Evolutionary conservation across 2,329 filamentous ascomycete genomes (phyloP).

Genomic region (Fusarium bactridioides): DNA sequence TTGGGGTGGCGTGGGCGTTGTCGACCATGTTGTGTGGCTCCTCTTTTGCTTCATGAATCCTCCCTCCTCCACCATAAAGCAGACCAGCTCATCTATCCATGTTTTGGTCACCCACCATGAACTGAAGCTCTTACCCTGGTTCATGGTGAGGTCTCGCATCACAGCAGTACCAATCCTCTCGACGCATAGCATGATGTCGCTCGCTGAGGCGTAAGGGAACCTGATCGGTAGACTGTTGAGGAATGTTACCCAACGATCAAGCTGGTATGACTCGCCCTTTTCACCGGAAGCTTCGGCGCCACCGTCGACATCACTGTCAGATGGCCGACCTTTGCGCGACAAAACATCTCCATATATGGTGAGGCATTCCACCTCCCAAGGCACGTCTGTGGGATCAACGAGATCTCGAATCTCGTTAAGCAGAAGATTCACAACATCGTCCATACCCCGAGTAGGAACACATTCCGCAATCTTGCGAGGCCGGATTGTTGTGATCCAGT

Average conservation of each 20-base stretch:
- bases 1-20: constrained; percentile 45
- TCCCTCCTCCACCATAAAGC: constrained; percentile 88
- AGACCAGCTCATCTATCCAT: constrained; percentile 93
- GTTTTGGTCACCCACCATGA: constrained; percentile 96
- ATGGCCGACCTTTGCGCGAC: constrained; percentile 54
- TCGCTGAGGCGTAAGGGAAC: constrained; percentile 77
- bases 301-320: constrained; percentile 37
- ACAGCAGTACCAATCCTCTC: constrained; percentile 79
- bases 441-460: constrained; percentile 69
- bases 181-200: constrained; percentile 79
- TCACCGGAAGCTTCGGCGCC: constrained; percentile 53
- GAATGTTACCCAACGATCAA: constrained; percentile 82
- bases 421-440: constrained; percentile 69
- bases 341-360: constrained; percentile 68
- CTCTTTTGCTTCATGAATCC: constrained; percentile 77
- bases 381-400: constrained; percentile 71
- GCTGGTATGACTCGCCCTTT: constrained; percentile 58
- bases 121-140: constrained; percentile 82
- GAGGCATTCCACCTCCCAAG: constrained; percentile 69
- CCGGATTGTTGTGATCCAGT: constrained; percentile 78
- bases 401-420: constrained; percentile 74
- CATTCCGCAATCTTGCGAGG: constrained; percentile 70
- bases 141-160: constrained; percentile 81
- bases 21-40: constrained; percentile 43
- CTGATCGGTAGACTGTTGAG: constrained; percentile 71